Evolutionary conservation across 768 basidiomycete species (phyloP).

Genomic region (Leccinum barrowsii): DNA sequence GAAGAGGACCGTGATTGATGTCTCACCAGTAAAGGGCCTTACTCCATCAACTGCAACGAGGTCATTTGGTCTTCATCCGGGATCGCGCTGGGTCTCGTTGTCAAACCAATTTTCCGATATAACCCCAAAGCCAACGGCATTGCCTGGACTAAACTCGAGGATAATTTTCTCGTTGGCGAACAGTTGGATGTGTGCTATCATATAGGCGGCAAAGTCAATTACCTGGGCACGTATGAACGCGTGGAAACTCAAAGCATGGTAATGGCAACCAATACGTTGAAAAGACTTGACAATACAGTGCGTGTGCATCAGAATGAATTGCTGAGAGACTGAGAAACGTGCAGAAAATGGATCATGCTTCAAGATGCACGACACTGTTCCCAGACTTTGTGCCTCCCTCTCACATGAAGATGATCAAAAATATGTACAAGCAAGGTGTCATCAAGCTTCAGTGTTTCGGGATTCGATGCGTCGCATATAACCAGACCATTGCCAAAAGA

Average conservation of each 20-base stretch:
- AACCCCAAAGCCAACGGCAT: slow-evolving; percentile 21
- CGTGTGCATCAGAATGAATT: background rate
- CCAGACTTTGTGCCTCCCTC: slow-evolving; percentile 22
- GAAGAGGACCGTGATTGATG: background rate
- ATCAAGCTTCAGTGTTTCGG: slow-evolving; percentile 27
- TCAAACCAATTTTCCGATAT: slow-evolving; percentile 24
- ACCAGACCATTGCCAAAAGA: slow-evolving; percentile 12
- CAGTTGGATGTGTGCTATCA: slow-evolving; percentile 21
- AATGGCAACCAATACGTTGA: slow-evolving; percentile 11
- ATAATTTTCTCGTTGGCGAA: slow-evolving; percentile 10
- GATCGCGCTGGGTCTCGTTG: slow-evolving; percentile 24
- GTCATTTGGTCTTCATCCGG: slow-evolving; percentile 23
- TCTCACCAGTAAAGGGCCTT: slow-evolving; percentile 10
- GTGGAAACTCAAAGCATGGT: slow-evolving; percentile 10
- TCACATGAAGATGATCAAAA: slow-evolving; percentile 23
- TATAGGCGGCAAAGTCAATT: slow-evolving; percentile 4
- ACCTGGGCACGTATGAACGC: slow-evolving; percentile 29
- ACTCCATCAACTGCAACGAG: slow-evolving; percentile 11
- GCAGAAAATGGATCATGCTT: slow-evolving; percentile 19
- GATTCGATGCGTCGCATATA: slow-evolving; percentile 20
- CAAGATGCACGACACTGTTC: slow-evolving; percentile 18
- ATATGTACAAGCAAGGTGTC: slow-evolving; percentile 28
- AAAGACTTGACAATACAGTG: slow-evolving; percentile 11
- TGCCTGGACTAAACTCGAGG: slow-evolving; percentile 13
- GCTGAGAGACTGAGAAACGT: background rate